Percentiles rank a stretch among this genome's conserved stretches.
phyloP scores from a whole-genome alignment of 257 asterid genomes.

The Anisodus tanguticus region DNA sequence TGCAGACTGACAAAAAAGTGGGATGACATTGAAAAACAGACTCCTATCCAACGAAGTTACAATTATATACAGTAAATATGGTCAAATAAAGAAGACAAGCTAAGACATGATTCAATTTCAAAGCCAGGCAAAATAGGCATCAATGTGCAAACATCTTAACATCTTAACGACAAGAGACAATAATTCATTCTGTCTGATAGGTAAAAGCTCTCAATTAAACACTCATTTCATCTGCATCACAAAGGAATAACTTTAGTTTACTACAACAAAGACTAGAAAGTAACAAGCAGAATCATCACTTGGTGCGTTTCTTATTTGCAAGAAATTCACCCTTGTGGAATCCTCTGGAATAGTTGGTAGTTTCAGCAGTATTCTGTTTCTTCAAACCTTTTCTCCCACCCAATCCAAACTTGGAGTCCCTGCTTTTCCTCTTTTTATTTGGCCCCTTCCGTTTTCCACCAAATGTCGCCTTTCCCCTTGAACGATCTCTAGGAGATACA shows the following conservation, averaged over 20 bases:
- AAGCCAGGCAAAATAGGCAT: neutral
- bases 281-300: neutral
- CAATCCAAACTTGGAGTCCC: conserved; percentile 53
- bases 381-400: conserved; percentile 90
- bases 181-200: too few relatives aligned
- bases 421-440: conserved; percentile 43
- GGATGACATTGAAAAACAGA: neutral
- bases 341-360: conserved; percentile 60
- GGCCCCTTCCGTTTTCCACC: conserved; percentile 43
- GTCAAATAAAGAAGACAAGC: neutral
- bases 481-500: conserved; percentile 78
- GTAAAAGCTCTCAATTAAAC: neutral
- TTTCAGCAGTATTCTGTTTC: conserved; percentile 56
- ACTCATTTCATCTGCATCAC: too few relatives aligned
- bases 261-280: neutral
- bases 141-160: neutral
- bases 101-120: neutral
- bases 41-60: neutral
- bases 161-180: neutral
- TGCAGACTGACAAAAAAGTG: neutral
- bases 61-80: neutral
- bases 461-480: conserved; percentile 69
- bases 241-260: neutral
- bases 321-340: conserved; percentile 43
- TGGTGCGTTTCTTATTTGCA: neutral